Evolutionary conservation across 2,329 filamentous ascomycete genomes (phyloP), one percentile per base, ranked within the genome.

Genomic region (Talaromyces sp.): DNA sequence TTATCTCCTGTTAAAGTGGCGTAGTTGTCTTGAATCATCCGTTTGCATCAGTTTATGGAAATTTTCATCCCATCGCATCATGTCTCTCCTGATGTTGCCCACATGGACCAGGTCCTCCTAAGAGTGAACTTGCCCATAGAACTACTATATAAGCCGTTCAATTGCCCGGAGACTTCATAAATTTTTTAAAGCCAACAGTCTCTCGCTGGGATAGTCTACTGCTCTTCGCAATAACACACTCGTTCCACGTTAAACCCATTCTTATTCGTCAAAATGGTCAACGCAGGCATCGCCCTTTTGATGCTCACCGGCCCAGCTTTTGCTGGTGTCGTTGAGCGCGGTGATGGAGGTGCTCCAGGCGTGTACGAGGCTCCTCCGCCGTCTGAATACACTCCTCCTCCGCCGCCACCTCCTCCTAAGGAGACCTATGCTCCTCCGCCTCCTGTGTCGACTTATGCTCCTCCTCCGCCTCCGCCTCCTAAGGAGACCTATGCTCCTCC

Each of bases 261-360:
- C 6, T 38, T 21, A 26, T 35, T 41, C 41, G 55, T 65, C 70
- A 65, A 69, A 62, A 75, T 75, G 73, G 68, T 75, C 63, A 72
- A 72, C 57, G 64, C 63, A 63, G 67, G 68, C 65, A 57, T 74
- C 65, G 68, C 72, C 61, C 62, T 75, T 59, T 62, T 75, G 66
- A 72, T 70, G 57, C 65, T 75, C 62, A 68, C 71, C 60, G 68
- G 68, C 65, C 72, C 72, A 46, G 72, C 69, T 52, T 67, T 75
- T 54, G 73, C 71, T 54, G 72, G 71, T 64, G 67, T 75, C 53
- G 67, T 73, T 56, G 52, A 54, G 43, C 43, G 24, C 27, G 32
- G 57, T 54, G 24, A 38, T 21, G 57, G 50, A 19, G 50, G 50
- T 32, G 38, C 54, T 41, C 46, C 61, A 48, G 53, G 54, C 24